Base-by-base conservation (phyloP, 352 stramenopile species). In the Hyaloperonospora arabidopsidis region DNA sequence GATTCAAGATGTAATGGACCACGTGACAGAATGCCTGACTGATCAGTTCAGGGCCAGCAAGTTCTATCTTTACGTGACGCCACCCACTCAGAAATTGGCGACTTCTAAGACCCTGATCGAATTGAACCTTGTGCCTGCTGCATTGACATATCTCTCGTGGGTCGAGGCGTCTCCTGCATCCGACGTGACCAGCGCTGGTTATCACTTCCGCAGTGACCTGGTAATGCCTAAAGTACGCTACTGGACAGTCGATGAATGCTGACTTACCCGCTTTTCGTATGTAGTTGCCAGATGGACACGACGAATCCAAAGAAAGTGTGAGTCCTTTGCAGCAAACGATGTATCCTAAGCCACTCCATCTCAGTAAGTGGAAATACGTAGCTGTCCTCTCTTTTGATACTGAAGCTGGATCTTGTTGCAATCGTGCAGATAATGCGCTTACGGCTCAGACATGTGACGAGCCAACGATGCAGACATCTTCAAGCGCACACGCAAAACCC, bases 51-150 rank as follows among this genome's bases (percentile, higher is more conserved):
- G 67, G 17, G 21, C 28, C 5, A 57, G 57, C 49, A 36, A 51
- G 23, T 92, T 93, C 56, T 85, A 86, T 58, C 66, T 95, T 7
- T 95, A 89, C 59, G 72, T 90, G 18, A 84, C 82, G 14, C 84
- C 84, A 10, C 82, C 84, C 1, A 79, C 70, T 18, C 76, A 89
- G 40, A 87, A 80, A 52, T 60, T 95, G 22, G 54, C 54, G 7
- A 39, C 59, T 7, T 52, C 63, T 8, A 87, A 88, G 54, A 82
- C 82, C 14, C 60, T 95, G 18, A 53, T 65, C 0, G 73, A 92
- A 6, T 65, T 90, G 15, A 79, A 79, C 28, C 71, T 95, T 21
- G 79, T 93, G 19, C 84, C 84, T 45, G 84, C 84, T 25, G 83
- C 82, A 12, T 63, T 89, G 39, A 67, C 64, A 49, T 93, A 93